Base-by-base conservation (phyloP, 2,329 filamentous ascomycete genomes). In the Leptoxyphium fumago region DNA sequence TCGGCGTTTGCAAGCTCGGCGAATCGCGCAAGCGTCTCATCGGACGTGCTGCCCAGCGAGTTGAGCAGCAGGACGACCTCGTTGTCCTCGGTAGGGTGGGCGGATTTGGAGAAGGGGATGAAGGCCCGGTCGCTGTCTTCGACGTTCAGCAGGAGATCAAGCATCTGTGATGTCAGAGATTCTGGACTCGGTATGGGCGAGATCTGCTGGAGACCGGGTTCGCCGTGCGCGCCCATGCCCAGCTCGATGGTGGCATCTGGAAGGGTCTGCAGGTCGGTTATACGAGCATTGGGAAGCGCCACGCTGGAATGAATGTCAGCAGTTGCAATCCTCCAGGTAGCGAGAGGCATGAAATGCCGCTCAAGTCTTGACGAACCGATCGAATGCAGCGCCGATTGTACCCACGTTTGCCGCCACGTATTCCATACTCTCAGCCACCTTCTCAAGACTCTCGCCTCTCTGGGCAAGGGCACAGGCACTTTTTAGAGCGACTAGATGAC, bases 141-240 rank as follows among this genome's bases (percentile, higher is more conserved):
- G 3, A 59, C 49, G 44, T 61, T 53, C 6, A 61, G 54, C 3
- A 62, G 47, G 4, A 63, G 51, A 40, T 61, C 55, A 1, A 64
- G 50, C 59, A 63, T 64, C 29, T 57, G 57, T 15, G 52, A 52
- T 5, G 57, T 57, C 7, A 64, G 52, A 15, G 48, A 53, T 28
- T 59, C 55, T 1, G 59, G 55, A 2, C 54, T 48, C 1, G 61
- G 60, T n/a, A 62, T 50, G 1, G 60, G 77, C 0, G 70, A 71
- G 14, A 78, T 57, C 57, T 74, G 75, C 53, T 65, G 67, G 53
- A 76, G 72, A 0, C 64, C 78, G 0, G 78, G 77, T 58, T 82
- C 78, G 54, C 80, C 80, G 56, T 82, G 78, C 11, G 76, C 76
- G 0, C 78, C 78, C 17, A 77, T 80, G 2, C 78, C 78, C n/a